phyloP scores from a whole-genome alignment of 2,329 filamentous ascomycete genomes.

The Myriosclerotinia curreyana region DNA sequence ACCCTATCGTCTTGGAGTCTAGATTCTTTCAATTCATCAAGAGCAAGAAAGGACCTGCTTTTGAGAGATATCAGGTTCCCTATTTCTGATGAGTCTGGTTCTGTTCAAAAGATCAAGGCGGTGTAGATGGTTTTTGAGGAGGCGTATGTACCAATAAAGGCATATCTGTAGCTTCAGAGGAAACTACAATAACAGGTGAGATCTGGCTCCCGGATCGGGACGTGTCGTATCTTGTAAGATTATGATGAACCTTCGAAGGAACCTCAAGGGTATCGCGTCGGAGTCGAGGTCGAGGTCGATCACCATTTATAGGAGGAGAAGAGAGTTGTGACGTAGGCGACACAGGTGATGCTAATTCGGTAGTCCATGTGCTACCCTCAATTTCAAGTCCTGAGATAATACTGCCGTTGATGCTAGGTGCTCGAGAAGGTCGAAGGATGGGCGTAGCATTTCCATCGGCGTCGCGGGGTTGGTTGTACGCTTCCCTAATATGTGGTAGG shows the following conservation, averaged over 20 bases:
- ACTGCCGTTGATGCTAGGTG: constrained; percentile 42
- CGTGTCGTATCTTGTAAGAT: constrained; percentile 21
- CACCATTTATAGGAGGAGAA: constrained; percentile 15
- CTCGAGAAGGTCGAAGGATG: constrained; percentile 39
- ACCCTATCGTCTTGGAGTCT: too few relatives aligned
- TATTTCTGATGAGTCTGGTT: not conserved
- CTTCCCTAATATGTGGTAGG: constrained; percentile 42
- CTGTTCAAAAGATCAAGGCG: not conserved
- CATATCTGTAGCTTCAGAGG: constrained; percentile 21
- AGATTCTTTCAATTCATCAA: not conserved
- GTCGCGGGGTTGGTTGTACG: constrained; percentile 43
- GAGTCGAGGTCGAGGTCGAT: not conserved
- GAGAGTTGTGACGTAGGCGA: constrained; percentile 21
- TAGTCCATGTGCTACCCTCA: constrained; percentile 28
- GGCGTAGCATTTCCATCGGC: constrained; percentile 39
- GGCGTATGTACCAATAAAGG: constrained; percentile 3
- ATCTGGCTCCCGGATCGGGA: constrained; percentile 18
- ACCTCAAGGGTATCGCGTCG: constrained; percentile 41
- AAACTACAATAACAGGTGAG: constrained; percentile 31
- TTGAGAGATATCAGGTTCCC: too few relatives aligned
- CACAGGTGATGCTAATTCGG: constrained; percentile 24
- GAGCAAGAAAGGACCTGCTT: not conserved
- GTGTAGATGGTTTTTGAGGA: not conserved
- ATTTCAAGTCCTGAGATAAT: constrained; percentile 36
- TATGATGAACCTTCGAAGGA: constrained; percentile 40